These are phyloP conservation scores for Fomitopsis pulvina DNA, from an alignment of 768 basidiomycete genomes.

Conservation along the genomic window DNA sequence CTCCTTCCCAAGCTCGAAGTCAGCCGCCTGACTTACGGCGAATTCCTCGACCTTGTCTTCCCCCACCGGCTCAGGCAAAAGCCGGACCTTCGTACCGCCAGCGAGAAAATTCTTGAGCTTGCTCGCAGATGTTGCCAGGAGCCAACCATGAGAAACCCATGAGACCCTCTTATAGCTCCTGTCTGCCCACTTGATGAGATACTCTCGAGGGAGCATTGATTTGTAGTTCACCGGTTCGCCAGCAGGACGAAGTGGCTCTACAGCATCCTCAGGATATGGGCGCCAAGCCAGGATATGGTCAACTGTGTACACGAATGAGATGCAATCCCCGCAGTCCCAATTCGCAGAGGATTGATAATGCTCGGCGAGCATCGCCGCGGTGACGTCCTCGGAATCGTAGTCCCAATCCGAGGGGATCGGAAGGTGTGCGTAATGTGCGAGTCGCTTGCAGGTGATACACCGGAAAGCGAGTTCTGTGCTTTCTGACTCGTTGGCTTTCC, in stretches of 20 bases:
- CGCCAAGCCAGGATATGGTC: conserved; percentile 94
- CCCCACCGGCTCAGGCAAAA: conserved; percentile 43
- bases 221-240: conserved; percentile 47
- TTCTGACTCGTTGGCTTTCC: conserved; percentile 14
- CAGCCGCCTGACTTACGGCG: conserved; percentile 15
- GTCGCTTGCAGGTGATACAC: conserved; percentile 77
- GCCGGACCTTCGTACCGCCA: conserved; percentile 59
- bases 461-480: conserved; percentile 60
- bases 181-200: conserved; percentile 85
- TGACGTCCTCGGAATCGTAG: conserved; percentile 4
- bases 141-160: conserved; percentile 95
- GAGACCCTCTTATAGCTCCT: conserved; percentile 72
- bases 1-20: conserved; percentile 37
- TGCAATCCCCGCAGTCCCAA: conserved; percentile 78
- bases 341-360: conserved; percentile 48
- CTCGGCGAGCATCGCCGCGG: conserved; percentile 39
- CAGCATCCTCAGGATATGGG: conserved; percentile 61
- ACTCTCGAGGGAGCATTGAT: conserved; percentile 71
- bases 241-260: conserved; percentile 38
- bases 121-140: conserved; percentile 54
- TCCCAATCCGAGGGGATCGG: conserved; percentile 36
- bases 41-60: conserved; percentile 26
- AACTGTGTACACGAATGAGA: conserved; percentile 58
- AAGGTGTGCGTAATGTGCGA: conserved; percentile 77
- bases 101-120: conserved; percentile 76